Evolutionary conservation across 2,329 filamentous ascomycete species (phyloP), one percentile per base, ranked within the genome.

Genomic region (Chrysoporthe cubensis): DNA sequence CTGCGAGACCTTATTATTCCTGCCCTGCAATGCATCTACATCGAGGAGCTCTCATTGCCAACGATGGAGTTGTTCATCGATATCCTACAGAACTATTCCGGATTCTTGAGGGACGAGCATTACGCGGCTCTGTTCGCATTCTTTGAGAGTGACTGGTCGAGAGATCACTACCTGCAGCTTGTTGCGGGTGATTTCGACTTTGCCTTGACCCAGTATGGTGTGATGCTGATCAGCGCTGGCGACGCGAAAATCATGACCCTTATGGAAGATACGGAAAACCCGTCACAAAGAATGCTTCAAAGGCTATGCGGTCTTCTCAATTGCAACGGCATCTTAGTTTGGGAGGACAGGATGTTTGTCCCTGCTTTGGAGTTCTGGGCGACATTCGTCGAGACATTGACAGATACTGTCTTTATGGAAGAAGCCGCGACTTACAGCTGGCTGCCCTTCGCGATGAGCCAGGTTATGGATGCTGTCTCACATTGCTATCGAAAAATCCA

Each of bases 311-410:
- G 88, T 4, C 83, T 96, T 5, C 81, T 94, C 34, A 84, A 84
- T 26, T 86, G 88, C 14, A 82, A 88, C 14, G 91, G 92, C 1
- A 85, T 88, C 72, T 87, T 91, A 1, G 88, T 90, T 1, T 86
- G 86, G 4, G 91, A 95, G 66, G 91, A 96, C 73, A 89, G 88
- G 71, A 87, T 94, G 13, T 94, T 93, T 66, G 86, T 91, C 0
- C 87, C 88, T 1, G 87, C 90, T 0, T 83, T 95, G 16, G 92
- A 96, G 73, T 95, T 96, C 75, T 96, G 93, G 92, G 90, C 87
- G 21, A 89, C 87, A 0, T 93, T 90, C 75, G 87, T 92, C 6
- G 92, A 94, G 77, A 86, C 87, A 14, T 83, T 89, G 81, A 86
- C 83, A 69, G 91, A 88, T 75, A 82, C 79, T 11, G 79, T 85